These are phyloP conservation scores for Gentiana macrophylla DNA, from an alignment of 257 asterid genomes.

Conservation along the genomic window DNA sequence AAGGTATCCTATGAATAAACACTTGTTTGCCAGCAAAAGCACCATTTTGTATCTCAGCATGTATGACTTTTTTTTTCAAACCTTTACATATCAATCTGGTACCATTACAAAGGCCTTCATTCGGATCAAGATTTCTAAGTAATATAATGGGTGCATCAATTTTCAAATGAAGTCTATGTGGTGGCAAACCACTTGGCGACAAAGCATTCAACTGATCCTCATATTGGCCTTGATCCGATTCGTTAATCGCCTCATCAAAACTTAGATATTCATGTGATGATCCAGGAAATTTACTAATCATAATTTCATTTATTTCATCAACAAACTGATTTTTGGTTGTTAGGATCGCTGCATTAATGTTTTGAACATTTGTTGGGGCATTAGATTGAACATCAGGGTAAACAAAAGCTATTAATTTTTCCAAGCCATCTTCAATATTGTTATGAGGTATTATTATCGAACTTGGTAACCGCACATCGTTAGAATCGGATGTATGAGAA, in stretches of 20 bases:
- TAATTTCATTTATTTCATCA: neutral
- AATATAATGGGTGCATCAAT: neutral
- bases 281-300: neutral
- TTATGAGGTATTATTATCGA: too few species aligned
- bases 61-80: neutral
- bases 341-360: neutral
- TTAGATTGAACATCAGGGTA: too few species aligned
- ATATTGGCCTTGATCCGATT: neutral
- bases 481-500: too few species aligned
- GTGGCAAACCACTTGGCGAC: neutral
- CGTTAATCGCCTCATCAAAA: neutral
- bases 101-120: neutral
- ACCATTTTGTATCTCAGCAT: neutral
- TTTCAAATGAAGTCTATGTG: neutral
- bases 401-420: too few species aligned
- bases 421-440: too few species aligned
- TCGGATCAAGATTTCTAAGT: neutral
- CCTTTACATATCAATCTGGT: too few species aligned
- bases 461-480: too few species aligned
- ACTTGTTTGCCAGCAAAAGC: neutral
- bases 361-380: too few species aligned
- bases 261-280: neutral
- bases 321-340: slow-evolving; percentile 1
- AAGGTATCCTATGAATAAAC: neutral
- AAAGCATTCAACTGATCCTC: neutral